Conservation (phyloP, 805 yeast genomes). For the Sporopachydermia lactativora region DNA sequence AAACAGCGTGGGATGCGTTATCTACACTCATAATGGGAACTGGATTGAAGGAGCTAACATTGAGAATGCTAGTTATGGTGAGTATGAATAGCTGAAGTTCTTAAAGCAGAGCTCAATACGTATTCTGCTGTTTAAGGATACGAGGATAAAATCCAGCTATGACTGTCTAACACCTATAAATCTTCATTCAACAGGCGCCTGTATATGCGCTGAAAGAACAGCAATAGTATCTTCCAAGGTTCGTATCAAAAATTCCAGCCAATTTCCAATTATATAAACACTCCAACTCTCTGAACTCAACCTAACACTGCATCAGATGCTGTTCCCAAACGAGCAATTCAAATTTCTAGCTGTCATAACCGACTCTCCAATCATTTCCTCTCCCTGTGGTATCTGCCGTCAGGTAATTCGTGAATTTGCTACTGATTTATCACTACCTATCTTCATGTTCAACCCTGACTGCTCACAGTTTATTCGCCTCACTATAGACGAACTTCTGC, state of each 20-base stretch:
- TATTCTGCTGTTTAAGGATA: no score
- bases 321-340: slow-evolving; percentile 28
- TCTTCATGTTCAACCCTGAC: slow-evolving; percentile 53
- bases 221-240: slow-evolving; percentile 45
- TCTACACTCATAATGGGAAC: slow-evolving; percentile 37
- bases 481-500: slow-evolving; percentile 53
- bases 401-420: slow-evolving; percentile 81
- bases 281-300: slow-evolving; percentile 15
- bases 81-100: no score
- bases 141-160: no score
- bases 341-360: slow-evolving; percentile 56
- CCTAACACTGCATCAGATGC: slow-evolving; percentile 15
- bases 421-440: slow-evolving; percentile 27
- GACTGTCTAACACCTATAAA: not conserved
- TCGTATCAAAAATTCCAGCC: slow-evolving; percentile 6
- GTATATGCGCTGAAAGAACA: slow-evolving; percentile 65
- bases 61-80: slow-evolving; percentile 84
- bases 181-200: slow-evolving; percentile 25
- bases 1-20: slow-evolving; percentile 66
- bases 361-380: slow-evolving; percentile 39
- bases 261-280: slow-evolving; percentile 4
- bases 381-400: slow-evolving; percentile 94
- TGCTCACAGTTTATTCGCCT: slow-evolving; percentile 32
- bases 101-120: no score
- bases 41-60: slow-evolving; percentile 68